phyloP scores from a whole-genome alignment of 2,329 filamentous ascomycete genomes.

The Apiospora kogelbergensis region DNA sequence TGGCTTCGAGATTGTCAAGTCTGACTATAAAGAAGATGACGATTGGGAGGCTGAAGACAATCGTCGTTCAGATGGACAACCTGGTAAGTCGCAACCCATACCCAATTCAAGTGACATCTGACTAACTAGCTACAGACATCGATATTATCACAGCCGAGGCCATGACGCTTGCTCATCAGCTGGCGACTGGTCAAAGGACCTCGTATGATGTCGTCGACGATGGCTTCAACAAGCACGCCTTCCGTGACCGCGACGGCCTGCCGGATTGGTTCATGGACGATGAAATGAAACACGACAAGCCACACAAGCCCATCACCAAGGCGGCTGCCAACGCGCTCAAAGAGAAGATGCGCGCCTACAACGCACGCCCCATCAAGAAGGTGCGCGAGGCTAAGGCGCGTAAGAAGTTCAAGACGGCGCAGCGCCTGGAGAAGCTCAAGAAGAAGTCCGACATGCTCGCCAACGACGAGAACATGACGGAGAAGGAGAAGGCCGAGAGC shows the following conservation, averaged over 20 bases:
- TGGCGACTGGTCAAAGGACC: constrained; percentile 82
- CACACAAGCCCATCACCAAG: constrained; percentile 86
- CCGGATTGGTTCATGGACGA: constrained; percentile 99
- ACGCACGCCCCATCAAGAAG: constrained; percentile 98
- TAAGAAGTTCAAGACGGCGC: constrained; percentile 95
- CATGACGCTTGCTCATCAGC: constrained; percentile 92
- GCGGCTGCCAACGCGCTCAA: constrained; percentile 89
- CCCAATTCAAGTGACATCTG: constrained; percentile 16
- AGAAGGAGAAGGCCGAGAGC: constrained; percentile 89
- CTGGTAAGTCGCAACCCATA: constrained; percentile 43
- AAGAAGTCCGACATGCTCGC: constrained; percentile 93
- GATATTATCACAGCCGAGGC: constrained; percentile 99
- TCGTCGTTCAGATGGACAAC: constrained; percentile 61
- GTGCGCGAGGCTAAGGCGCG: constrained; percentile 93
- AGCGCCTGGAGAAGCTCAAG: constrained; percentile 88
- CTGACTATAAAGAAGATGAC: constrained; percentile 40
- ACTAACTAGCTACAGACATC: constrained; percentile 61
- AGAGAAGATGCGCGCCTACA: constrained; percentile 88
- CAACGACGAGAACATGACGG: constrained; percentile 88
- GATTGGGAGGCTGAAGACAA: constrained; percentile 69
- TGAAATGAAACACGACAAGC: constrained; percentile 78
- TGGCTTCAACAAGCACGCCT: constrained; percentile 87
- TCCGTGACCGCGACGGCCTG: constrained; percentile 86
- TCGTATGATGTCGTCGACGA: constrained; percentile 83
- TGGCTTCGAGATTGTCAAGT: constrained; percentile 64